Conservation (phyloP, 176 grass and related monocot species). For the bread wheat (Triticum aestivum) region DNA sequence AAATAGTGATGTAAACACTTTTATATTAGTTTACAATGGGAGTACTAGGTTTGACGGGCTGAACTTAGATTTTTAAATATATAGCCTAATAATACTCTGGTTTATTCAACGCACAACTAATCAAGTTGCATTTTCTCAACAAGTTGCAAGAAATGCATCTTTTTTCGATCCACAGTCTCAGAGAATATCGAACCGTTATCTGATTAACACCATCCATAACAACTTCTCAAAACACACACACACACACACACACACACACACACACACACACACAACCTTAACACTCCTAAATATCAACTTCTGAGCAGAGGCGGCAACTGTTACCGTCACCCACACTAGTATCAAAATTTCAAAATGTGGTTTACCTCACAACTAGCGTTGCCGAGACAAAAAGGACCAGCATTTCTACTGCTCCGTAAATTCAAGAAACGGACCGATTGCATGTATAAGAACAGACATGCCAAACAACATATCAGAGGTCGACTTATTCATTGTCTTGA, state of each 20-base stretch:
- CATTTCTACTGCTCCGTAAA: background rate
- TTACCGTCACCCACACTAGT: background rate
- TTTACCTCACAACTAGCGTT: background rate
- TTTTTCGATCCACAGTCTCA: too few species aligned
- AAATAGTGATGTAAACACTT: too few species aligned
- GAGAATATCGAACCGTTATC: background rate
- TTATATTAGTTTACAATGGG: too few species aligned
- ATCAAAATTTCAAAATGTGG: background rate
- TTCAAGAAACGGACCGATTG: slow-evolving; percentile 1
- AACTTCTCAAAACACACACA: too few species aligned
- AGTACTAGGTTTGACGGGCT: too few species aligned
- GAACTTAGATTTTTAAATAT: too few species aligned
- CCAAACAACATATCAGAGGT: background rate
- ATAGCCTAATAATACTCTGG: too few species aligned
- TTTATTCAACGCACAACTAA: too few species aligned
- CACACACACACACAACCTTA: background rate
- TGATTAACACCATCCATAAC: background rate
- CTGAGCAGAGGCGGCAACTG: background rate
- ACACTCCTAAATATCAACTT: background rate
- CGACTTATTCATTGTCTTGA: slow-evolving; percentile 10
- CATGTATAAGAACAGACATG: background rate
- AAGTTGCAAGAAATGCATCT: too few species aligned
- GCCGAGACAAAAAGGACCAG: background rate
- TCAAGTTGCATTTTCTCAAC: too few species aligned
- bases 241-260: too few species aligned